Evolutionary conservation across 495 filamentous ascomycete species (phyloP).

Genomic region (Hypoxylon subgilvum): DNA sequence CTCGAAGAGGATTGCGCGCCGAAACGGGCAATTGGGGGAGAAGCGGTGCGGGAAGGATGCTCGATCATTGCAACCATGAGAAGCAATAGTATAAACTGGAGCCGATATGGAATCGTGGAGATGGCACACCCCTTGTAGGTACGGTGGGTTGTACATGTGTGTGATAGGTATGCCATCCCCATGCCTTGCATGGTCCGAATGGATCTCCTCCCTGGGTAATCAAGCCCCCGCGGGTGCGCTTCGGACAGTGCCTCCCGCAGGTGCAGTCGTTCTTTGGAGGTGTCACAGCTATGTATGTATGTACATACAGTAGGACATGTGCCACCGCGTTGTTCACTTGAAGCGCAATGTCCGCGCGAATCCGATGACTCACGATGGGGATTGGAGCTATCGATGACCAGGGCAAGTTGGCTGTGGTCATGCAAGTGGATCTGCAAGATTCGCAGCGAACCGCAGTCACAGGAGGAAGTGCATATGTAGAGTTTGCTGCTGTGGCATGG

Average conservation of each 20-base stretch:
- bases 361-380: constrained; percentile 27
- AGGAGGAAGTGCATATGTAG: constrained; percentile 43
- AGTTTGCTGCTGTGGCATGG: constrained; percentile 25
- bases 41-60: constrained; percentile 30
- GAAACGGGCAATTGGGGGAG: constrained; percentile 24
- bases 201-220: constrained; percentile 21
- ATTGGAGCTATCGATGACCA: not conserved
- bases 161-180: constrained; percentile 6
- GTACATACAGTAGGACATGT: too few species aligned
- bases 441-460: constrained; percentile 48
- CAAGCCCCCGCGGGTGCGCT: constrained; percentile 26
- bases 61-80: constrained; percentile 34
- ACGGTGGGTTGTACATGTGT: constrained; percentile 11
- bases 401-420: constrained; percentile 5
- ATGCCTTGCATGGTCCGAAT: constrained; percentile 36
- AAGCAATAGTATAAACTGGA: constrained; percentile 35
- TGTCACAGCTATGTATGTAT: constrained; percentile 18
- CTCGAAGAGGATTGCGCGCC: constrained; percentile 4
- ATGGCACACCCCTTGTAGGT: constrained; percentile 19
- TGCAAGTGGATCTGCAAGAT: constrained; percentile 34
- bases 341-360: constrained; percentile 2
- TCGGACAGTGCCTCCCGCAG: constrained; percentile 41
- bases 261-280: constrained; percentile 29
- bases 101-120: constrained; percentile 34
- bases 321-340: constrained; percentile 20